These are phyloP conservation scores for Microbotryomycetes sp. DNA, from an alignment of 1,284 basidiomycete species.

Conservation along the genomic window DNA sequence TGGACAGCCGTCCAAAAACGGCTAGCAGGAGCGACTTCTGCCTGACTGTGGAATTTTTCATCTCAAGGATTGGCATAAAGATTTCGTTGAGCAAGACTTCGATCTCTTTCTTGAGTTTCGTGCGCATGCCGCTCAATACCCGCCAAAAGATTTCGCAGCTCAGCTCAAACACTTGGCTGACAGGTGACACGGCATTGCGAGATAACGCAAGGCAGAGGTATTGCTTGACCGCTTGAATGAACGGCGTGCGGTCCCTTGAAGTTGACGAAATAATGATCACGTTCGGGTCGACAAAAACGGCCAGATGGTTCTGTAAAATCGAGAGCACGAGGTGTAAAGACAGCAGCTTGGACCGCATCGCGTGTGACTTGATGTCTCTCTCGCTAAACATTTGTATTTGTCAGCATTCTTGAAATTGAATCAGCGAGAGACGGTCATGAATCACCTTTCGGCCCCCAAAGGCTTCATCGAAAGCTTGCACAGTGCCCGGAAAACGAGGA, in stretches of 20 bases:
- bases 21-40: constrained; percentile 86
- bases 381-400: constrained; percentile 51
- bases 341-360: constrained; percentile 89
- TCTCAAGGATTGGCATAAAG: constrained; percentile 96
- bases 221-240: constrained; percentile 86
- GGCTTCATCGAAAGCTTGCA: constrained; percentile 99
- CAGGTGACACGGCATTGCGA: constrained; percentile 89
- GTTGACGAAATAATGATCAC: constrained; percentile 83
- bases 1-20: constrained; percentile 70
- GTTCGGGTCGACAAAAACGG: constrained; percentile 72
- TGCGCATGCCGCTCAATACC: constrained; percentile 84
- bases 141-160: constrained; percentile 99
- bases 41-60: constrained; percentile 90
- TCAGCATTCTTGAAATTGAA: neutral
- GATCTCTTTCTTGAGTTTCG: constrained; percentile 99
- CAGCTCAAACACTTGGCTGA: constrained; percentile 94
- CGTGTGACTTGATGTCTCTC: constrained; percentile 84
- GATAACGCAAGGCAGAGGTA: constrained; percentile 90
- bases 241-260: constrained; percentile 73
- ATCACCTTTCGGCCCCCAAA: constrained; percentile 79
- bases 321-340: constrained; percentile 87
- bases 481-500: constrained; percentile 87
- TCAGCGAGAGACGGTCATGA: constrained; percentile 6
- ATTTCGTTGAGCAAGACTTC: constrained; percentile 97
- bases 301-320: constrained; percentile 85